Evolutionary conservation across 2,329 filamentous ascomycete species (phyloP).

Genomic region (Blumeria hordei): DNA sequence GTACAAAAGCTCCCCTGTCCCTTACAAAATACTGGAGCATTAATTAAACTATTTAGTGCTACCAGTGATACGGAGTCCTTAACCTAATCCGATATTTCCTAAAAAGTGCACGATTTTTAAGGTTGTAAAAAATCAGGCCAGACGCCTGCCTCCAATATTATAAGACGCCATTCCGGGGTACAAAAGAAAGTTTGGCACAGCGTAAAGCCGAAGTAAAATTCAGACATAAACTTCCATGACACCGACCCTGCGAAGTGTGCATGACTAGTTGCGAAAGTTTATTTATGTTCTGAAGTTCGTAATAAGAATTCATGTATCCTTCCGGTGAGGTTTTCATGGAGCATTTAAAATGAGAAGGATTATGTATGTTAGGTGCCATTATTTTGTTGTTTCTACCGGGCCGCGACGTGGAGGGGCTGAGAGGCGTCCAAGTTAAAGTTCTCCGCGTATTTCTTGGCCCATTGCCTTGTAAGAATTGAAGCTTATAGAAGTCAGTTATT

Average conservation of each 20-base stretch:
- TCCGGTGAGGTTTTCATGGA: neutral
- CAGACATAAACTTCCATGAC: neutral
- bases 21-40: no score
- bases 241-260: neutral
- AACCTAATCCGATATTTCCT: no score
- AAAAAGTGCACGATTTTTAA: no score
- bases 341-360: neutral
- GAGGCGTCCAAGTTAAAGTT: constrained; percentile 25
- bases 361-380: neutral
- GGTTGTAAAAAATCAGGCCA: no score
- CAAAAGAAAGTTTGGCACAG: no score
- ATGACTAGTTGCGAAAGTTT: neutral
- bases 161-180: no score
- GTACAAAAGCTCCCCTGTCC: no score
- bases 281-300: neutral
- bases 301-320: neutral
- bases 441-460: constrained; percentile 62
- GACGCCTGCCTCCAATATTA: no score
- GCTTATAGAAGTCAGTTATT: constrained; percentile 26
- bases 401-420: constrained; percentile 11
- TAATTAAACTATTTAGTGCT: no score
- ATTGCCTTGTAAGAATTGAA: constrained; percentile 73
- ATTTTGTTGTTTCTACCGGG: constrained; percentile 9
- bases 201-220: neutral
- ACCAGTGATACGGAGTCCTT: no score